phyloP scores from a whole-genome alignment of 2,329 filamentous ascomycete species.

The Neonectria ditissima region DNA sequence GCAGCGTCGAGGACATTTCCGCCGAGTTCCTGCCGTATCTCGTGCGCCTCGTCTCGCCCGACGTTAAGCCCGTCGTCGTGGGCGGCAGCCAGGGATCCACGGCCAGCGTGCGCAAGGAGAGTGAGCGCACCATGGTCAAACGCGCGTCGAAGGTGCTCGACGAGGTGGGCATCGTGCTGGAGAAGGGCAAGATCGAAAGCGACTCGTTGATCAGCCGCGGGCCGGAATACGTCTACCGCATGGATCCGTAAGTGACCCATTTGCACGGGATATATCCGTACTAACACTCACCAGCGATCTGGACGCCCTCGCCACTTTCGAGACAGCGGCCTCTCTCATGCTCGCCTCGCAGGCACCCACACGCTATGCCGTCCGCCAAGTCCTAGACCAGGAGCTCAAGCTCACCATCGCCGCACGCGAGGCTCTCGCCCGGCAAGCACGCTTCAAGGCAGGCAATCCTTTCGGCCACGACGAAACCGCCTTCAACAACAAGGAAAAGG shows the following conservation, averaged over 20 bases:
- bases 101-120: conserved; percentile 89
- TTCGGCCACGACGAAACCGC: conserved; percentile 35
- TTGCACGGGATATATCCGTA: background rate
- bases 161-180: conserved; percentile 84
- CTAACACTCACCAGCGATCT: conserved; percentile 64
- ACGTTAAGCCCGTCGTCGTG: conserved; percentile 91
- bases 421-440: conserved; percentile 72
- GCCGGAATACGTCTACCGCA: conserved; percentile 86
- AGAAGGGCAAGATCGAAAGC: conserved; percentile 82
- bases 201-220: conserved; percentile 70
- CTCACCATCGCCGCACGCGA: conserved; percentile 77
- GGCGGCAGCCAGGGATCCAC: conserved; percentile 74
- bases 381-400: conserved; percentile 89
- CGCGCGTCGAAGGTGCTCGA: conserved; percentile 84
- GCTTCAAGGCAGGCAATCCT: conserved; percentile 66
- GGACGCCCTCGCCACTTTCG: conserved; percentile 82
- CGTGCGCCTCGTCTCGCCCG: conserved; percentile 84
- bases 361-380: conserved; percentile 92
- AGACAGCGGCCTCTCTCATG: conserved; percentile 70
- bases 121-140: conserved; percentile 83
- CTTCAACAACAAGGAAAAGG: conserved; percentile 54
- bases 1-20: conserved; percentile 80
- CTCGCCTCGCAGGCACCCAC: conserved; percentile 75
- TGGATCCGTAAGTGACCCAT: conserved; percentile 82
- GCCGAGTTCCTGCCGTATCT: conserved; percentile 89